Base-by-base conservation (phyloP, 768 basidiomycete genomes). In the Asterophora parasitica region DNA sequence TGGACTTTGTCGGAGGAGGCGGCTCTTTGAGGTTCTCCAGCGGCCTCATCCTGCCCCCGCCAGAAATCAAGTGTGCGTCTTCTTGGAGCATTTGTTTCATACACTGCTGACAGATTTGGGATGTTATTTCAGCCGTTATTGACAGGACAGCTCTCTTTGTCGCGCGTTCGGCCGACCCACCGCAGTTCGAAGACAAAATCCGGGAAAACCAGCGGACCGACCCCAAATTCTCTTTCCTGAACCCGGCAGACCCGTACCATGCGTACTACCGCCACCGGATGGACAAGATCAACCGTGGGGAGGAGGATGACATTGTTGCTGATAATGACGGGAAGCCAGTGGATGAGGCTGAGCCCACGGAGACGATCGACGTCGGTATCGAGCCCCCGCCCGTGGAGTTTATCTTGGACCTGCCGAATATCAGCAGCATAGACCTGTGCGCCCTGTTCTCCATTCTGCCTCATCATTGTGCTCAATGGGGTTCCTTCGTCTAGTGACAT, bases 181-280 rank as follows among this genome's bases (percentile, higher is more conserved):
- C 83, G 8, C 82, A 87, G 58, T 93, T 99, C 61, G 95, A 98
- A 71, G 91, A 93, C 64, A 94, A 95, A 71, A 92, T 99, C 66
- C 83, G 93, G 58, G 93, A 97, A 70, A 88, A 89, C 60, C 94
- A 94, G 68, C 90, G 92, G 70, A 79, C 83, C 55, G 95, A 98
- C 74, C 92, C 93, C 48, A 95, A 96, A 71, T 99, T 98, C 77
- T 92, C 95, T 49, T 99, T 99, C 76, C 80, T 99, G 66, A 95
- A 95, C 73, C 85, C 91, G 52, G 81, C 82, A 41, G 96, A 99
- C 76, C 92, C 96, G 55, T 99, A 96, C 73, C 92, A 98, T 83
- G 90, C 90, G 51, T 98, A 99, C 71, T 99, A 99, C 64, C 83
- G 89, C 62, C 82, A 94, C 73, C 83, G 88, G 62, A 81, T 95